Evolutionary conservation across 1,284 basidiomycete species (phyloP), one percentile per base, ranked within the genome.

Genomic region (Melanopsichium pennsylvanicum): DNA sequence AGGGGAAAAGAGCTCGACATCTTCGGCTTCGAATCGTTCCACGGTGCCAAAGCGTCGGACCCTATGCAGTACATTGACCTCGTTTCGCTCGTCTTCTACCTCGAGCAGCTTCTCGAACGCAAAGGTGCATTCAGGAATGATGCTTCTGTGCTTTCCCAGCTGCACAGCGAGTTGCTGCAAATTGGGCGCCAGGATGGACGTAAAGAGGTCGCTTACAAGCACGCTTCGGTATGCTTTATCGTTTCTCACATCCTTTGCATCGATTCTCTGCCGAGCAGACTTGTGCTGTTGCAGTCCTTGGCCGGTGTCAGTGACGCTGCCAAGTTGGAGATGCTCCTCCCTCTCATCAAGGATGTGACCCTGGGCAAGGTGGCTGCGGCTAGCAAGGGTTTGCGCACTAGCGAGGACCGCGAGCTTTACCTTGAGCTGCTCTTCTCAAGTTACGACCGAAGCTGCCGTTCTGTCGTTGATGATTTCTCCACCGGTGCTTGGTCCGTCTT

Each of bases 1-100:
- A 57, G 55, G 25, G 38, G 44, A 16, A 48, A 60, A 19, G 60
- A 84, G 57, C 83, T 82, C 16, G 84, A 85, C 3, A 86, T 96
- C 1, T 96, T 93, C 81, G 91, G 87, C 8, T 87, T 90, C 70
- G 92, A 96, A 74, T 84, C 84, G 1, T 86, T 96, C 43, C 97
- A 97, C 79, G 93, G 92, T 2, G 55, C 82, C 5, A 83, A 81
- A 26, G 38, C 48, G 11, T 88, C 88, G 6, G 52, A 51, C 9
- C 36, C 64, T 25, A 61, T 96, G 37, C 90, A 94, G 81, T 91
- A 92, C 72, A 83, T 95, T 29, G 89, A 91, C 62, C 86, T 87
- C 70, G 82, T 84, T 1, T 91, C 95, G 74, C 83, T 90, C 40
- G 84, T 84, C 44, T 84, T 83, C 61, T 96, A 95, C 80, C 81